phyloP scores from a whole-genome alignment of 2,329 filamentous ascomycete genomes.

The Eutypa lata region DNA sequence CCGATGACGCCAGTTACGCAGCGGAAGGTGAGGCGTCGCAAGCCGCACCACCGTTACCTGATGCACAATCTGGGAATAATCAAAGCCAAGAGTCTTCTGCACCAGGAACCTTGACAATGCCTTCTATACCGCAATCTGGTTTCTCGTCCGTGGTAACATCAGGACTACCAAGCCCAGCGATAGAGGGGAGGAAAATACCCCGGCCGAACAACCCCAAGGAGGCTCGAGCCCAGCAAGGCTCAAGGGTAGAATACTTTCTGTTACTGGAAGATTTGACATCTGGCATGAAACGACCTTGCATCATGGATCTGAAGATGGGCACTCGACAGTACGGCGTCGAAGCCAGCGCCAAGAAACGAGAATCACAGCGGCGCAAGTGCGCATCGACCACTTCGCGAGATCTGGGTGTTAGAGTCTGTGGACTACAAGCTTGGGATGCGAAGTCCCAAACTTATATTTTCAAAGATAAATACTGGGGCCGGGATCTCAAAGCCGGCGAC shows the following conservation, averaged over 20 bases:
- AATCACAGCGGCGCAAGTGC: constrained; percentile 90
- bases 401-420: constrained; percentile 89
- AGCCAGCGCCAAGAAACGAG: constrained; percentile 85
- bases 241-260: constrained; percentile 86
- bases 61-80: constrained; percentile 8
- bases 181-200: constrained; percentile 43
- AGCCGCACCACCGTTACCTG: constrained; percentile 10
- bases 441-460: constrained; percentile 84
- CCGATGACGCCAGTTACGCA: constrained; percentile 77
- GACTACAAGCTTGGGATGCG: constrained; percentile 93
- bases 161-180: constrained; percentile 34
- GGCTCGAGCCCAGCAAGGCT: constrained; percentile 60
- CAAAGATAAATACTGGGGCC: constrained; percentile 96
- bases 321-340: constrained; percentile 96
- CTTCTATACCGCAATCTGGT: constrained; percentile 30
- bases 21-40: constrained; percentile 60
- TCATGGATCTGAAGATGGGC: constrained; percentile 98
- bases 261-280: constrained; percentile 92
- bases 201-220: constrained; percentile 74
- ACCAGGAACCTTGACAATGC: constrained; percentile 6
- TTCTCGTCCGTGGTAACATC: constrained; percentile 30
- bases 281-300: constrained; percentile 94
- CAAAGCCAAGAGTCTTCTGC: constrained; percentile 8
- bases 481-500: constrained; percentile 77
- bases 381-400: constrained; percentile 86